Evolutionary conservation across 768 basidiomycete genomes (phyloP), one percentile per base, ranked within the genome.

Genomic region (Candolleomyces eurysporus): DNA sequence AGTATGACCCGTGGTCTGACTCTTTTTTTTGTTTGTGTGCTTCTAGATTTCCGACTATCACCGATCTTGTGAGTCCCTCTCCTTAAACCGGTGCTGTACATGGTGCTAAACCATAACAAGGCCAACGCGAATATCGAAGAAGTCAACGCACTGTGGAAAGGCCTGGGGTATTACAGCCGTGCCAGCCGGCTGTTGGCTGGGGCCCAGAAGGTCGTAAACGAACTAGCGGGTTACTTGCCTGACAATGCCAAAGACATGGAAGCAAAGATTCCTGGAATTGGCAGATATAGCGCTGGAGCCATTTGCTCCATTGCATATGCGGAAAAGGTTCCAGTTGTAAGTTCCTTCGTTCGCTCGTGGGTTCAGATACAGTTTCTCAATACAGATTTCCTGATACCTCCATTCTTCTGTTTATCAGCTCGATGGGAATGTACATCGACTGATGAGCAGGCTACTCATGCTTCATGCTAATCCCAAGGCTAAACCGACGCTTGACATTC

Each of bases 141-240:
- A 21, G 93, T 97, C 61, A 96, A 98, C 71, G 76, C 84, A 1
- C 75, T 92, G 9, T 98, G 96, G 96, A 93, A 93, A 71, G 94
- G 94, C 17, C 79, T 96, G 2, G 94, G 94, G 7, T 96, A 95
- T 73, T 96, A 96, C 73, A 90, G 90, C 45, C 85, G 93, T 48
- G 94, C 92, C 17, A 84, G 89, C 50, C 86, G 93, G 21, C 78
- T 98, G 22, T 82, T 97, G 6, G 79, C 79, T 5, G 95, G 91
- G n/a, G 92, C 96, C 0, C 84, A 93, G 71, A 92, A 88, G 63
- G 89, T 84, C 36, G 84, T 94, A 19, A 71, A 78, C 43, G 80
- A 90, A 21, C 83, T 85, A 57, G 73, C 73, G 36, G 94, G 94
- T 22, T 79, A 78, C 60, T 80, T 98, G 14, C 96, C 96, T 1